Evolutionary conservation across 1,284 basidiomycete species (phyloP), one percentile per base, ranked within the genome.

Genomic region (Stygiomarasmius scandens): DNA sequence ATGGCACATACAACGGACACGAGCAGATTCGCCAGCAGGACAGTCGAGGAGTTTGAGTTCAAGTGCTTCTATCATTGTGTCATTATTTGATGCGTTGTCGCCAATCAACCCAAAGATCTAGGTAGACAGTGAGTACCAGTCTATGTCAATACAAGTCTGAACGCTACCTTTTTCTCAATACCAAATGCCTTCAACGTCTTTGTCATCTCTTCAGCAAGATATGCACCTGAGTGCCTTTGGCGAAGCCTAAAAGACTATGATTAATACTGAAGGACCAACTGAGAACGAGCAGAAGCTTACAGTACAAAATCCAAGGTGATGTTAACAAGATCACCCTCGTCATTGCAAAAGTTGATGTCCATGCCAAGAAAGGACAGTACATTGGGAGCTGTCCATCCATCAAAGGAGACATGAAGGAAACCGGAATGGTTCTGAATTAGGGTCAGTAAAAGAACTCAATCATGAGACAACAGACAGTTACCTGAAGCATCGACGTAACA

Each of bases 1-100:
- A 32, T 63, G 60, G 8, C 55, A 52, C 38, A 63, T 51, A 56
- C 58, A 63, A 27, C 54, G 58, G 16, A 62, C 52, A 6, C 58
- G 53, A 10, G 55, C 56, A 11, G 16, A 12, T 10, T 36, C 20
- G 8, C 58, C 56, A n/a, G 25, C 52, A 19, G 46, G 27, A 27
- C 29, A 27, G 4, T 22, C 20, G 3, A n/a, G 2, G 14, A 36
- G 29, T 24, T 54, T 27, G 3, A 46, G 32, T 27, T 46, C 41
- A 22, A 58, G 34, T 16, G 25, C 43, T 16, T 58, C 45, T 8
- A 58, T 12, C 20, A 58, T 27, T 27, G 29, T 54, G 27, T 58
- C 52, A 32, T 58, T 58, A 45, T 58, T 58, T 5, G 52, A 58
- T 2, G 56, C 56, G 22, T 58, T 58, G 46, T 58, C 52, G 14